Base-by-base conservation (phyloP, 1,284 basidiomycete genomes). In the Chalciporus piperatoides region DNA sequence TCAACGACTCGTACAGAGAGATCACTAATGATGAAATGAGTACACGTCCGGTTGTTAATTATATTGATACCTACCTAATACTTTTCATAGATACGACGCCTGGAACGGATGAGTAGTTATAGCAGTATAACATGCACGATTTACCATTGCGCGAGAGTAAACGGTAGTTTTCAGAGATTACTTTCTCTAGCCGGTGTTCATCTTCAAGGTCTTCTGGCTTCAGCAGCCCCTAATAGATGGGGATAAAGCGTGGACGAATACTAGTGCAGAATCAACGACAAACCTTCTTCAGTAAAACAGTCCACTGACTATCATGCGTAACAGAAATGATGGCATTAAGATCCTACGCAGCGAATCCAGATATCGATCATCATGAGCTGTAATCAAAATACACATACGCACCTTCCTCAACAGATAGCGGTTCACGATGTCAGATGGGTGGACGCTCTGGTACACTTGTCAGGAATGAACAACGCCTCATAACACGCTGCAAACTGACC, bases 371-470 rank as follows among this genome's bases (percentile, higher is more conserved):
- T 15, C 21, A 2, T n/a, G 2, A 15, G 25, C 19, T 12, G 17
- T 24, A 24, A 4, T 21, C 11, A 25, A 40, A 9, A 8, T 3
- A 4, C 32, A 17, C 2, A 14, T 9, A 36, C 53, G 11, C 1
- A 58, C 56, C 35, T 50, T 55, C 19, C 12, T 35, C 0, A 58
- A n/a, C n/a, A 58, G 30, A 41, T 54, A 59, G 28, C 46, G 43
- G n/a, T 59, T 58, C 33, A 58, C 14, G 9, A 46, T 6, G 4
- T 58, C 56, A 9, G 56, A 44, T 2, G 54, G 57, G n/a, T 57
- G 57, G 30, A 47, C 4, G 15, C 37, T 43, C 52, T 53, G 17
- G 4, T 36, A 17, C 23, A 2, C 17, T 6, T 19, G 25, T 53
- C 32, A 55, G 19, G 14, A 51, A 35, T 6, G 12, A 10, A 14